A percentile compares a stretch with the other conserved stretches of the same genome.
phyloP scores from a whole-genome alignment of 495 filamentous ascomycete species.

The Podospora pseudoanserina region DNA sequence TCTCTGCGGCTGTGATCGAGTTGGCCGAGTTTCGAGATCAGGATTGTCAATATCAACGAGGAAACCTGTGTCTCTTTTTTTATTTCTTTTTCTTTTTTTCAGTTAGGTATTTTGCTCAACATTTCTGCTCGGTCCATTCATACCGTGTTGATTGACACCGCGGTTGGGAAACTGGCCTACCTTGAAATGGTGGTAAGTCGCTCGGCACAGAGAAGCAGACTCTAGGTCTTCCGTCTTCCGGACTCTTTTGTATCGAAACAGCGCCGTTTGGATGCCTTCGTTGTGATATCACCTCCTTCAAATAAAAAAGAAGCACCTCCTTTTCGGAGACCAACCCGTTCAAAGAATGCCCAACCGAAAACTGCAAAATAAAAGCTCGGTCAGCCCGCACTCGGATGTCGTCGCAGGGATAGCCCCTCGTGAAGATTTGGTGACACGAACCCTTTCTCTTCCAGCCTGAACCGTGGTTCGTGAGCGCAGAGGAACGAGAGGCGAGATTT shows the following conservation, averaged over 20 bases:
- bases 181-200: not conserved
- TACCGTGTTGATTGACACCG: too few relatives aligned
- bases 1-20: too few relatives aligned
- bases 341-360: not conserved
- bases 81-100: too few relatives aligned
- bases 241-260: not conserved
- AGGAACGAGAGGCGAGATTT: constrained; percentile 26
- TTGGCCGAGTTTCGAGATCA: too few relatives aligned
- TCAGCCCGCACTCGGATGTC: not conserved
- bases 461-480: constrained; percentile 22
- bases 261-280: not conserved
- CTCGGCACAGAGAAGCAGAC: too few relatives aligned
- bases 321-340: not conserved
- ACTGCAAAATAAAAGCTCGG: not conserved
- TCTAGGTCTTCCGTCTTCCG: not conserved
- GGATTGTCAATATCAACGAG: too few relatives aligned
- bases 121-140: too few relatives aligned
- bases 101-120: too few relatives aligned
- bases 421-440: not conserved
- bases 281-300: not conserved
- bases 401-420: not conserved
- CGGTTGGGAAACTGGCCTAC: not conserved
- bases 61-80: too few relatives aligned
- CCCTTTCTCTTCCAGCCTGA: constrained; percentile 9
- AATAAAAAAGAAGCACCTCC: not conserved